These are phyloP conservation scores for Articulospora tetracladia DNA, from an alignment of 495 filamentous ascomycete genomes.

Conservation along the genomic window DNA sequence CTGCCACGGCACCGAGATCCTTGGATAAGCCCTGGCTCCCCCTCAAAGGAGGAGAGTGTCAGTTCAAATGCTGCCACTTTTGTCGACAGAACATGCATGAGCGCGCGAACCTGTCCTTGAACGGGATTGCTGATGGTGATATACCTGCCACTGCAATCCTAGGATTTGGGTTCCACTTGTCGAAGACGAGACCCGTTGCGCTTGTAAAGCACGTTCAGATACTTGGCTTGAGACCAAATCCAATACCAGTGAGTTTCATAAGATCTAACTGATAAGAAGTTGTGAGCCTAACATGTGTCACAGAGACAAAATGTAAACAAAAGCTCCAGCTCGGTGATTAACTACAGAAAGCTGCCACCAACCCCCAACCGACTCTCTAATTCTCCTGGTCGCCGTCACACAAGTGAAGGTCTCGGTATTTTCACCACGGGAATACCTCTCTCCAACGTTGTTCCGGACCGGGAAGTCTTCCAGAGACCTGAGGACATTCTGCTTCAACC, in stretches of 20 bases:
- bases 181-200: constrained; percentile 17
- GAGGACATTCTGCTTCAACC: background rate
- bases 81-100: constrained; percentile 43
- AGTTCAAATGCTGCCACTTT: constrained; percentile 44
- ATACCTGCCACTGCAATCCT: constrained; percentile 35
- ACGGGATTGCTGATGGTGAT: constrained; percentile 43
- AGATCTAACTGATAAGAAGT: background rate
- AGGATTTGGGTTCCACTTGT: constrained; percentile 38
- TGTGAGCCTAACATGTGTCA: background rate
- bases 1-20: background rate
- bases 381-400: background rate
- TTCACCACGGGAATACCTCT: background rate
- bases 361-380: background rate
- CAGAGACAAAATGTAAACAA: background rate
- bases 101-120: constrained; percentile 44
- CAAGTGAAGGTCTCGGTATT: background rate
- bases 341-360: background rate
- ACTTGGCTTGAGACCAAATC: constrained; percentile 20
- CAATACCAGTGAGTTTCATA: constrained; percentile 12
- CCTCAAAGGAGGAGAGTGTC: constrained; percentile 37
- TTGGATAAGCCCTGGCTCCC: constrained; percentile 30
- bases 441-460: background rate
- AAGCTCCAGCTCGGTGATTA: background rate
- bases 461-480: background rate
- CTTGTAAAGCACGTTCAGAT: constrained; percentile 15